Percentiles rank a stretch among this genome's conserved stretches.
Conservation (phyloP, 495 filamentous ascomycete species). For the Aspergillus sparsus region DNA sequence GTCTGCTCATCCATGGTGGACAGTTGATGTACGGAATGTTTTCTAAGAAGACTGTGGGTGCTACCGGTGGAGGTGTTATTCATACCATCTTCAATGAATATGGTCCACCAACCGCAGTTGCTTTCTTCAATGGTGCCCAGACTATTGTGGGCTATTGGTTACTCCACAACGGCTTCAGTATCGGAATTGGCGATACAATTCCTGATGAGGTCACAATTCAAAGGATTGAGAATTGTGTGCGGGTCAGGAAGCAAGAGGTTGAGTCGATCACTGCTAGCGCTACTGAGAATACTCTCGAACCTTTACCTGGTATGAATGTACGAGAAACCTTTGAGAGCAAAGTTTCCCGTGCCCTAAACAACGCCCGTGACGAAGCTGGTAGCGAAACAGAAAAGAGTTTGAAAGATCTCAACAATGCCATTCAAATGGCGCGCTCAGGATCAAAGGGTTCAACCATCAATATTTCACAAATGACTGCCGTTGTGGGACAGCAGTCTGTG, state of each 20-base stretch:
- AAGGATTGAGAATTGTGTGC: conserved; percentile 78
- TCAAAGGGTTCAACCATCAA: conserved; percentile 99
- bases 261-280: conserved; percentile 69
- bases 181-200: conserved; percentile 98
- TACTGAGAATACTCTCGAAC: conserved; percentile 81
- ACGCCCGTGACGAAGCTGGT: conserved; percentile 93
- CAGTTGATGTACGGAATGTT: conserved; percentile 88
- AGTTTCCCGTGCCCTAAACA: conserved; percentile 90
- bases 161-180: conserved; percentile 95
- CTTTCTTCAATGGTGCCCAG: conserved; percentile 94
- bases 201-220: conserved; percentile 79
- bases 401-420: conserved; percentile 93
- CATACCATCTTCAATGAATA: conserved; percentile 97
- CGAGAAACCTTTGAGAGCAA: conserved; percentile 97
- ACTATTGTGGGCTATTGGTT: conserved; percentile 96
- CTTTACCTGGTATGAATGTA: conserved; percentile 94
- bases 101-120: conserved; percentile 77
- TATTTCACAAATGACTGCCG: conserved; percentile 97
- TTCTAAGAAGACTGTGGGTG: conserved; percentile 91
- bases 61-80: conserved; percentile 81
- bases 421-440: conserved; percentile 91
- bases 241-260: conserved; percentile 77
- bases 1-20: conserved; percentile 78
- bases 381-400: conserved; percentile 85
- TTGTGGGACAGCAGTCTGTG: conserved; percentile 96